Base-by-base conservation (phyloP, 441 rosid genomes). In the Mallotus repandus region DNA sequence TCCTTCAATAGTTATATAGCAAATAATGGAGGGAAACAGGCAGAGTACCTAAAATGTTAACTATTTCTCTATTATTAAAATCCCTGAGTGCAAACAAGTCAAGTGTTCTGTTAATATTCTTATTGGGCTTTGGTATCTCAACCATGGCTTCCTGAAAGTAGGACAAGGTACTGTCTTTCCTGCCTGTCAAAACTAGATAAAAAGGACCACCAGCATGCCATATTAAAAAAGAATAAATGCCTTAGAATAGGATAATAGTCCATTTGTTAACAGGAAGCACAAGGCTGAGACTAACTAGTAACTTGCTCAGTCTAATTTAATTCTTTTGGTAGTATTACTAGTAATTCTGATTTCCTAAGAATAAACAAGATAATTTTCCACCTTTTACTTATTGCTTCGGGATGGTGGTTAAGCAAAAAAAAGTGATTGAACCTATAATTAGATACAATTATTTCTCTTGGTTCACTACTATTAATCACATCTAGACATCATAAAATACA, bases 161-260 rank as follows among this genome's bases (percentile, higher is more conserved):
- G 71, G 89, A 87, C 50, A 46, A 38, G 22, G 49, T 56, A 63
- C 90, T 84, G 73, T 85, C 90, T 72, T 76, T 84, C 70, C 86
- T 80, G 63, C 90, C 88, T 0, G 88, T 87, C 38, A 81, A 75
- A 48, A 87, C 80, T 11, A 87, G 88, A 81, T 87, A 85, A 74
- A 77, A 83, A 2, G 88, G 87, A 45, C 87, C 87, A 60, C 86
- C 89, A 58, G 81, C 79, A 89, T 85, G 77, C 56, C 29, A 59
- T 14, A 67, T 49, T 64, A 70, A 45, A 57, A 10, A 74, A 58
- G 15, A 41, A 58, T 1, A 45, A 35, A 43, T 7, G 52, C 59
- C n/a, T 49, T 25, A 52, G 38, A 25, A 69, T 21, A 38, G 0
- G 29, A 25, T n/a, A 61, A 9, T 29, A n/a, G 43, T 61, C 38